Evolutionary conservation across 2,329 filamentous ascomycete genomes (phyloP).

Genomic region (Mycosphaerella sp.): DNA sequence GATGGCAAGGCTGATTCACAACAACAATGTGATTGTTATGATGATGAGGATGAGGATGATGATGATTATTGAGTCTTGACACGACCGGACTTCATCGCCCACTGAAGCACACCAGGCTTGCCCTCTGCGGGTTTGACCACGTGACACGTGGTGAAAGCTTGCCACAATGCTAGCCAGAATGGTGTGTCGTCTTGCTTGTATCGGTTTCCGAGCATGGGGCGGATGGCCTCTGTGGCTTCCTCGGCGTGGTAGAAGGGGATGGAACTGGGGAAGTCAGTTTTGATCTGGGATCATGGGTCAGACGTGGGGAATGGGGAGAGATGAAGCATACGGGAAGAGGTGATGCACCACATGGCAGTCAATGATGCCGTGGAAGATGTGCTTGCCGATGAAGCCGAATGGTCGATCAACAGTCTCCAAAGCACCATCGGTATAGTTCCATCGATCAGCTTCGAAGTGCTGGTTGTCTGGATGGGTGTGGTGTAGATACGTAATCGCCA

Average conservation of each 20-base stretch:
- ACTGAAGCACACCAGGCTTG: not conserved
- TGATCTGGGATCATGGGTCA: not conserved
- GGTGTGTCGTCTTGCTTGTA: slow-evolving; percentile 37
- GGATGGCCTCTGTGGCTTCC: slow-evolving; percentile 41
- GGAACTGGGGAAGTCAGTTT: slow-evolving; percentile 6
- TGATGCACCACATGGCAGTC: slow-evolving; percentile 61
- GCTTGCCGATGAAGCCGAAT: slow-evolving; percentile 58
- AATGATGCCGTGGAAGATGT: slow-evolving; percentile 62
- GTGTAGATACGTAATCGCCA: slow-evolving; percentile 70
- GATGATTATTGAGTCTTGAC: not conserved
- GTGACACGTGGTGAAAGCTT: not conserved
- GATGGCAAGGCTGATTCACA: too few relatives aligned
- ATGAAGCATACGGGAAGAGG: slow-evolving; percentile 35
- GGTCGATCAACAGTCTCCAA: slow-evolving; percentile 59
- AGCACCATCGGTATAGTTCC: slow-evolving; percentile 59
- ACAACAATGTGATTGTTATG: too few relatives aligned
- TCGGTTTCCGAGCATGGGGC: slow-evolving; percentile 50
- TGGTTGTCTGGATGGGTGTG: slow-evolving; percentile 57
- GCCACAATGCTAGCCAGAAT: slow-evolving; percentile 65
- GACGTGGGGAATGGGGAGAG: slow-evolving; percentile 34
- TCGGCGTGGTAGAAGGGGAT: slow-evolving; percentile 56
- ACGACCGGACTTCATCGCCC: not conserved
- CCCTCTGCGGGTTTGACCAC: not conserved
- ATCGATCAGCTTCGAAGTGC: slow-evolving; percentile 54
- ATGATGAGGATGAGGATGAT: too few relatives aligned